Conservation (phyloP, 148 eudicot genomes). For the Rhododendron henanense region DNA sequence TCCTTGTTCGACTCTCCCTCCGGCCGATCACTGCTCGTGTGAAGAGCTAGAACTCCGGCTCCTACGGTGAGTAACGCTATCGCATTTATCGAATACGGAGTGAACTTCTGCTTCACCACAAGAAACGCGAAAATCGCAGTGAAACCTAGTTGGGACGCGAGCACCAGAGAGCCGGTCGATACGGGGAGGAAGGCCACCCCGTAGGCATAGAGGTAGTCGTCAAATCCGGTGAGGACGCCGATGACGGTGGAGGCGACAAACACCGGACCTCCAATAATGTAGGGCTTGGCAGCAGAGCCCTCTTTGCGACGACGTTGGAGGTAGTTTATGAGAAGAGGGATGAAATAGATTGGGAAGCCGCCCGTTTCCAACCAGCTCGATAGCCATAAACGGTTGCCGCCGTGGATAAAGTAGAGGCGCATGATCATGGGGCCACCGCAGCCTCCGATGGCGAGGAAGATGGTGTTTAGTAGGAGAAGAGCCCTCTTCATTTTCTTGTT, state of each 20-base stretch:
- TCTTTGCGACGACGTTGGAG: constrained; percentile 29
- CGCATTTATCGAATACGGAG: constrained; percentile 54
- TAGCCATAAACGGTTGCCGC: constrained; percentile 72
- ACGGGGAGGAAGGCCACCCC: constrained; percentile 55
- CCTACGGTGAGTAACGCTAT: constrained; percentile 53
- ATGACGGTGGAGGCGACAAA: constrained; percentile 25
- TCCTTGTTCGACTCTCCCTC: constrained; percentile 24
- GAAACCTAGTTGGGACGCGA: constrained; percentile 60
- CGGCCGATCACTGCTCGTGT: constrained; percentile 43
- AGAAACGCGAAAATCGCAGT: constrained; percentile 56
- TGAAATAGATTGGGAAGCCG: constrained; percentile 53
- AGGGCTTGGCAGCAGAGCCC: constrained; percentile 16
- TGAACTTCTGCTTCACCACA: constrained; percentile 55
- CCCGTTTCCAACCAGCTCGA: constrained; percentile 47
- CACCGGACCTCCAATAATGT: constrained; percentile 22
- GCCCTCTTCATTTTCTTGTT: constrained; percentile 20
- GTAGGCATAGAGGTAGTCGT: constrained; percentile 48
- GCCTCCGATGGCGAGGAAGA: constrained; percentile 41
- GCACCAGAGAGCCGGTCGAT: constrained; percentile 54
- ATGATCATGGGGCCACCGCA: constrained; percentile 59
- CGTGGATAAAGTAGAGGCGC: constrained; percentile 68
- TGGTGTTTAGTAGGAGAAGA: constrained; percentile 8
- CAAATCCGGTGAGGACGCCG: constrained; percentile 46
- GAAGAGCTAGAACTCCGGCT: constrained; percentile 50
- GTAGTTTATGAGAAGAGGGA: constrained; percentile 35